Percentiles rank a stretch among this genome's conserved stretches.
Evolutionary conservation across 1,284 basidiomycete species (phyloP).

Genomic region (Apiotrichum mycotoxinovorans): DNA sequence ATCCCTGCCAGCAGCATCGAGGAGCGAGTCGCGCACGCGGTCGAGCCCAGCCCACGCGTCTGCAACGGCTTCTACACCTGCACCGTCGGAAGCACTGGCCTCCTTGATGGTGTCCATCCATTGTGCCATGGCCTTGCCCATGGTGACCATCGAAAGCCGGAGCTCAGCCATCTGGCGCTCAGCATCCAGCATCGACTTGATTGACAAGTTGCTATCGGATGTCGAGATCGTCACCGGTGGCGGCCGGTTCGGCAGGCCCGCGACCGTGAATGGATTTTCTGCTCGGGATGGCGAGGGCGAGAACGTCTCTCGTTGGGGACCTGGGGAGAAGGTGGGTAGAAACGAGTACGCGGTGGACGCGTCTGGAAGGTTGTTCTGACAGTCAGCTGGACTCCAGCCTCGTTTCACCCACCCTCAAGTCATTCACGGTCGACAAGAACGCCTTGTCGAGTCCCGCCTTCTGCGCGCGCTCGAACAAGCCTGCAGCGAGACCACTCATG

Average conservation of each 20-base stretch:
- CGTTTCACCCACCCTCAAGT: slow-evolving; percentile 37
- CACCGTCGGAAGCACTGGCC: slow-evolving; percentile 1
- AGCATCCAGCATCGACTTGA: slow-evolving; percentile 37
- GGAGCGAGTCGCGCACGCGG: slow-evolving; percentile 33
- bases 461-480: slow-evolving; percentile 48
- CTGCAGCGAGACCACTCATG: slow-evolving; percentile 42
- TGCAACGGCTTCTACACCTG: neutral
- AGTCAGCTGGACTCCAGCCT: neutral
- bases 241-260: slow-evolving; percentile 23
- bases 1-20: slow-evolving; percentile 40
- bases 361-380: slow-evolving; percentile 76
- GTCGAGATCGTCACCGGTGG: slow-evolving; percentile 1
- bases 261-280: neutral
- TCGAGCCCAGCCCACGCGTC: slow-evolving; percentile 32
- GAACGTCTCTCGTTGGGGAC: neutral
- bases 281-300: neutral
- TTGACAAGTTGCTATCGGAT: slow-evolving; percentile 27
- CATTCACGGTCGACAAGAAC: slow-evolving; percentile 45
- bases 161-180: slow-evolving; percentile 46
- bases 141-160: slow-evolving; percentile 43
- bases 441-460: slow-evolving; percentile 50
- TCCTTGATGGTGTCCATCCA: slow-evolving; percentile 32
- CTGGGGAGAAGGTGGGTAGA: slow-evolving; percentile 41
- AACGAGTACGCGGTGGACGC: slow-evolving; percentile 42
- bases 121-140: slow-evolving; percentile 47